Conservation (phyloP, 257 asterid genomes). For the Nicotiana sylvestris region DNA sequence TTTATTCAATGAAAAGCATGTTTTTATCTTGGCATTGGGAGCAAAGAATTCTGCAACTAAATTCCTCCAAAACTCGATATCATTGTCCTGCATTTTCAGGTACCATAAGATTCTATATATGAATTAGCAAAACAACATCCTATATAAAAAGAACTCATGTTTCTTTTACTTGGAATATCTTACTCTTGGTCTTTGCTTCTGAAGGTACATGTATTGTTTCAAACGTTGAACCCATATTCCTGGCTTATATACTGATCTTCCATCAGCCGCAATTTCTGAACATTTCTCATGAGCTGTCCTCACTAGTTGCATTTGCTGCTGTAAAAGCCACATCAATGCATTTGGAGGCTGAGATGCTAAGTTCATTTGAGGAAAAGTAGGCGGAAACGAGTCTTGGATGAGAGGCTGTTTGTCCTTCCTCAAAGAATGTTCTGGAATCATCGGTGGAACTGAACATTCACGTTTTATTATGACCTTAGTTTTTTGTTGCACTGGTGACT, state of each 20-base stretch:
- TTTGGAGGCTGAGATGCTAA: background rate
- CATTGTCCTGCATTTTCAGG: constrained; percentile 24
- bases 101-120: background rate
- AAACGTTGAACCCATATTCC: constrained; percentile 22
- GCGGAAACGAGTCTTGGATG: background rate
- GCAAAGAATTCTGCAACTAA: constrained; percentile 29
- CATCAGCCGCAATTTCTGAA: background rate
- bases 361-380: background rate
- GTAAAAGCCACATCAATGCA: background rate
- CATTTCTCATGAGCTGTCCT: background rate
- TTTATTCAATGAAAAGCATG: constrained; percentile 26
- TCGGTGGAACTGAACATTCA: background rate
- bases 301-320: background rate
- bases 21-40: constrained; percentile 26
- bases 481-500: background rate
- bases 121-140: background rate
- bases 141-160: background rate
- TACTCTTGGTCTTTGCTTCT: constrained; percentile 28
- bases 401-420: background rate
- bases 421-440: background rate
- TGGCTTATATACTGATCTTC: constrained; percentile 2
- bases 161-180: background rate
- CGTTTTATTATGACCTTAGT: background rate
- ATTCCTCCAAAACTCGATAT: constrained; percentile 31
- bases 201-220: constrained; percentile 17